Evolutionary conservation across 306 rosid genomes (phyloP), one percentile per base, ranked within the genome.

Genomic region (Morella rubra): DNA sequence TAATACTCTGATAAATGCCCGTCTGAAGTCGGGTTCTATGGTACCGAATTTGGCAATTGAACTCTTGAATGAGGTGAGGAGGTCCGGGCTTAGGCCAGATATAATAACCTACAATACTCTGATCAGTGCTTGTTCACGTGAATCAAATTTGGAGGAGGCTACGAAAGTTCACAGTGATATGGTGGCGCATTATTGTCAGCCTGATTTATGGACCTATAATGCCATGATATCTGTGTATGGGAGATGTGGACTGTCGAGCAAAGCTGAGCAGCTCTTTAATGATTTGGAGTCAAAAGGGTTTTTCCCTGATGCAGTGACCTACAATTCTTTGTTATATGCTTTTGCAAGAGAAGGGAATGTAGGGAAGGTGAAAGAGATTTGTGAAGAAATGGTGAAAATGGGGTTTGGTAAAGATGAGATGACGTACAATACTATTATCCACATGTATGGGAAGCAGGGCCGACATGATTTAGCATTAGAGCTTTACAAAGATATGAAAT

Each of bases 181-280:
- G 98, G 93, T 84, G 85, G 82, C 7, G 19, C 85, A 81, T 59
- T 76, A 66, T 50, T 92, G 95, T 80, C 98, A 84, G 52, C 97
- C 98, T 60, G 98, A 94, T 86, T 75, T 94, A 46, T 94, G 98
- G 98, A 94, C 98, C 72, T 94, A 94, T 74, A 94, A 94, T 86
- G 95, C 96, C 54, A 90, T 94, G 97, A 92, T 94, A 85, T 94
- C 97, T 3, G 96, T 94, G 12, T 92, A 80, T 73, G 98, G 98
- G 64, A 87, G 98, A 73, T 92, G 98, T 24, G 96, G 95, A 19
- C 72, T 74, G 75, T 72, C 98, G 4, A 70, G 65, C 69, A 88
- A 88, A 79, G 98, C 97, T 6, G 93, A 89, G 83, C 67, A 72
- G 80, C 85, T 94, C 60, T 94, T 90, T 74, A 86, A 79, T 40